Evolutionary conservation across 768 basidiomycete genomes (phyloP), one percentile per base, ranked within the genome.

Genomic region (Lactarius quietus): DNA sequence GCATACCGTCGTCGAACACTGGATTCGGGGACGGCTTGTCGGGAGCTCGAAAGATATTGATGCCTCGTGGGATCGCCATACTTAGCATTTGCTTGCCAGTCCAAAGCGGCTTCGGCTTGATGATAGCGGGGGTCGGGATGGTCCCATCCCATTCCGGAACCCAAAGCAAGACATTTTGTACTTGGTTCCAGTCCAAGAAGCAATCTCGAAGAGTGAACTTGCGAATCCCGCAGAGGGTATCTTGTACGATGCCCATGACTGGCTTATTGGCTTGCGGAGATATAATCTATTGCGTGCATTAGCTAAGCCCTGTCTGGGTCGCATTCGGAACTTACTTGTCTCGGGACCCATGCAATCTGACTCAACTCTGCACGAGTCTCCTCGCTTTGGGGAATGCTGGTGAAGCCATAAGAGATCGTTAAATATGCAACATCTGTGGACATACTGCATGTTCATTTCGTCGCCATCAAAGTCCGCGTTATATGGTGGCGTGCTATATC

Each of bases 401-500:
- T 2, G 26, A 39, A 58, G 65, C 36, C 65, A 23, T 61, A 10
- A 56, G 64, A 31, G 55, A 54, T 64, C 53, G 70, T 26, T 39
- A n/a, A 26, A 48, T 33, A 55, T 28, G 20, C 39, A 7, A 23
- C 14, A 28, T 53, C 36, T n/a, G 57, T 36, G 61, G n/a, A 88
- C 92, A 57, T 84, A 96, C 94, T 98, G 97, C 90, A 98, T 92
- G 79, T 99, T 98, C 97, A 98, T 99, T 76, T 99, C 97, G 73
- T 98, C 97, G 70, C 97, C 97, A 73, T 98, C 97, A 78, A 98
- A 99, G 79, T 99, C 97, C 74, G 97, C 97, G 72, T 99, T 98
- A 78, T 99, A 98, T 0, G 97, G 97, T 41, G 96, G 93, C 14
- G 95, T 98, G 62, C 89, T 92, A 68, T 54, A 61, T 67, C 57